Conservation (phyloP, 2,329 filamentous ascomycete species). For the Talaromyces sp. region DNA sequence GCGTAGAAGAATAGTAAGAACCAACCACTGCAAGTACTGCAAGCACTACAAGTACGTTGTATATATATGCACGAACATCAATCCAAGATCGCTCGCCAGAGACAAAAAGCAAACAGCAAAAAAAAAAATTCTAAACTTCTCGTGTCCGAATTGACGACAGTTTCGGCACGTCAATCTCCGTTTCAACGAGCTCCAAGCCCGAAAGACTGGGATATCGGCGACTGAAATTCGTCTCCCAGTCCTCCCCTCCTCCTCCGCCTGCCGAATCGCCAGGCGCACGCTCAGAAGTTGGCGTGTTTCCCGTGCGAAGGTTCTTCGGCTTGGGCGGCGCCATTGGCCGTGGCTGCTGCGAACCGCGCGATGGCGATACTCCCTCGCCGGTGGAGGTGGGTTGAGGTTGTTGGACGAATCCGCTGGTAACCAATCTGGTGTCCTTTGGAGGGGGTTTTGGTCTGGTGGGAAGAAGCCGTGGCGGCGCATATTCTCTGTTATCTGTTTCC, state of each 20-base stretch:
- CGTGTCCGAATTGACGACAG: constrained; percentile 34
- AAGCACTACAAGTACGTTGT: background rate
- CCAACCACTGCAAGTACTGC: background rate
- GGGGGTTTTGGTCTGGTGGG: constrained; percentile 17
- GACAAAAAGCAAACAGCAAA: background rate
- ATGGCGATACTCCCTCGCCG: constrained; percentile 4
- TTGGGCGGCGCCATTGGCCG: constrained; percentile 56
- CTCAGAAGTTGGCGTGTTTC: constrained; percentile 18
- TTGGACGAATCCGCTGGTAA: background rate
- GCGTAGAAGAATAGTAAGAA: constrained; percentile 1
- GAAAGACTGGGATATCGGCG: constrained; percentile 82
- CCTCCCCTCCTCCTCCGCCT: constrained; percentile 43
- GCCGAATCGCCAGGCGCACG: constrained; percentile 19
- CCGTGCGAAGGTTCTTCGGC: constrained; percentile 51
- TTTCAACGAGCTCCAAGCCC: constrained; percentile 83
- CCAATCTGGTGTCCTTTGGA: constrained; percentile 15
- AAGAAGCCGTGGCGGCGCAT: constrained; percentile 13
- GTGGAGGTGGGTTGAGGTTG: background rate
- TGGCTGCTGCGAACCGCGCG: constrained; percentile 31
- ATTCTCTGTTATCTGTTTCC: constrained; percentile 16
- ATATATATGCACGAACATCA: background rate
- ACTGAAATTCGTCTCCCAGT: constrained; percentile 67
- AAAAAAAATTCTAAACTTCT: constrained; percentile 26
- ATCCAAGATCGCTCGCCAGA: background rate
- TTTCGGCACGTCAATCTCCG: constrained; percentile 48